Conservation (phyloP, 768 basidiomycete species). For the Tulasnella sp. region DNA sequence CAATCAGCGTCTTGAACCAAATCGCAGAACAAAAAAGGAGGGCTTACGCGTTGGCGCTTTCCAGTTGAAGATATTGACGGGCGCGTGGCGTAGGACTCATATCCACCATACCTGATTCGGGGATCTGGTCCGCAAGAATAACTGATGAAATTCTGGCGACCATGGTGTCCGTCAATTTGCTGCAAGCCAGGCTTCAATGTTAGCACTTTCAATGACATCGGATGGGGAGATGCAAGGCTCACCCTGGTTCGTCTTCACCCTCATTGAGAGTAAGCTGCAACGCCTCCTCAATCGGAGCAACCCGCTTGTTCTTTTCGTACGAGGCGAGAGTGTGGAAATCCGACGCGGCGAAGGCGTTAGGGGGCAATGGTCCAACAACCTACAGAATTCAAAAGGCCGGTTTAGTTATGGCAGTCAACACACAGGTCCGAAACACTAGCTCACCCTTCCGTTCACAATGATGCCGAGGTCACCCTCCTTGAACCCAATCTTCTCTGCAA, state of each 20-base stretch:
- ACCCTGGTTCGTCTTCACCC: background rate
- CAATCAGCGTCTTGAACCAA: background rate
- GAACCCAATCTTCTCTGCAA: conserved; percentile 57
- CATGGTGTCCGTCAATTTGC: conserved; percentile 29
- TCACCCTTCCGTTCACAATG: conserved; percentile 78
- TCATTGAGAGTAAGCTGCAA: conserved; percentile 38
- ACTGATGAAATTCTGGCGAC: conserved; percentile 61
- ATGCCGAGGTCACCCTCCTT: conserved; percentile 58
- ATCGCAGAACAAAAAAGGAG: background rate
- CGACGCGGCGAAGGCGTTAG: conserved; percentile 55
- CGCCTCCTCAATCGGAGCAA: conserved; percentile 63
- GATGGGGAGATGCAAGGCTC: background rate
- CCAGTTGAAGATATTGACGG: conserved; percentile 56
- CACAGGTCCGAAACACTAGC: conserved; percentile 34
- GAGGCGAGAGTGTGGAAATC: conserved; percentile 69
- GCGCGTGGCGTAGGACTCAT: conserved; percentile 45
- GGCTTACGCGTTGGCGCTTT: conserved; percentile 62
- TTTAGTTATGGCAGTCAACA: conserved; percentile 7
- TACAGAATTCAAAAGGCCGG: conserved; percentile 35
- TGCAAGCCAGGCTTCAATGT: conserved; percentile 36
- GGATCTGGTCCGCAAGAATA: conserved; percentile 63
- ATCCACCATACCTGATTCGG: conserved; percentile 68
- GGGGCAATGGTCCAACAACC: conserved; percentile 71
- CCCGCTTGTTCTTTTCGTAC: conserved; percentile 71
- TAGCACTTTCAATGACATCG: conserved; percentile 39